A percentile compares a stretch with the other conserved stretches of the same genome.
Evolutionary conservation across 1,139 yeast genomes (phyloP).

Genomic region (Hanseniaspora gamundiae): DNA sequence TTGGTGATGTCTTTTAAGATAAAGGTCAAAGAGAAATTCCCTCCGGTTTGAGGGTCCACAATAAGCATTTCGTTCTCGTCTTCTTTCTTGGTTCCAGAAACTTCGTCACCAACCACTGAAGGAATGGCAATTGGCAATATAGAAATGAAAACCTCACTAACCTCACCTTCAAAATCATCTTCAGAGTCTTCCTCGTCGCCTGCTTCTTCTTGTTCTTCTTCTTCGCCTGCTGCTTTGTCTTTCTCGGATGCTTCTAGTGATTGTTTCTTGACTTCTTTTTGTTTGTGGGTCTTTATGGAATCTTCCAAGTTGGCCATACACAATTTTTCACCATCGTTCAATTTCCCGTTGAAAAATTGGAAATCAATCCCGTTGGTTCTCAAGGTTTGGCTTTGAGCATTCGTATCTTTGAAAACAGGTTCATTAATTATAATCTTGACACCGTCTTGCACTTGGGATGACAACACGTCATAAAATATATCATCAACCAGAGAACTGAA

Average conservation of each 20-base stretch:
- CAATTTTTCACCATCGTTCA: slow-evolving; percentile 79
- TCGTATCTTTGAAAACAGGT: slow-evolving; percentile 23
- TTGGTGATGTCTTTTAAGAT: slow-evolving; percentile 70
- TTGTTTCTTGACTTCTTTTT: not conserved
- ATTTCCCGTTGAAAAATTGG: slow-evolving; percentile 64
- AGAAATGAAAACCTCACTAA: slow-evolving; percentile 57
- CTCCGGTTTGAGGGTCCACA: slow-evolving; percentile 29
- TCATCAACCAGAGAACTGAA: slow-evolving; percentile 50
- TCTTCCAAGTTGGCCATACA: slow-evolving; percentile 79
- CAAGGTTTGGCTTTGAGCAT: slow-evolving; percentile 1
- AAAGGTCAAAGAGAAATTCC: slow-evolving; percentile 54
- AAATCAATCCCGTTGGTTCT: slow-evolving; percentile 30
- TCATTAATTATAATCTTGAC: slow-evolving; percentile 46
- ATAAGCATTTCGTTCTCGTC: slow-evolving; percentile 26
- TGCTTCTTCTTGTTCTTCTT: slow-evolving; percentile 32
- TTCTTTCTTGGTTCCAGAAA: slow-evolving; percentile 25
- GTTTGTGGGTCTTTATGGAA: slow-evolving; percentile 32
- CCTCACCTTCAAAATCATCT: slow-evolving; percentile 32
- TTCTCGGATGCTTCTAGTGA: slow-evolving; percentile 19
- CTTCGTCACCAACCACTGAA: slow-evolving; percentile 8
- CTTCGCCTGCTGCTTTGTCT: slow-evolving; percentile 7
- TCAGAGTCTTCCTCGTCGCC: slow-evolving; percentile 7
- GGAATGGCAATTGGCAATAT: slow-evolving; percentile 46
- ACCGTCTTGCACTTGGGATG: slow-evolving; percentile 79
- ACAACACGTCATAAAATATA: slow-evolving; percentile 73